A percentile compares a stretch with the other conserved stretches of the same genome.
These are phyloP conservation scores for Ailanthus altissimus DNA, from an alignment of 345 rosid genomes.

Conservation along the genomic window DNA sequence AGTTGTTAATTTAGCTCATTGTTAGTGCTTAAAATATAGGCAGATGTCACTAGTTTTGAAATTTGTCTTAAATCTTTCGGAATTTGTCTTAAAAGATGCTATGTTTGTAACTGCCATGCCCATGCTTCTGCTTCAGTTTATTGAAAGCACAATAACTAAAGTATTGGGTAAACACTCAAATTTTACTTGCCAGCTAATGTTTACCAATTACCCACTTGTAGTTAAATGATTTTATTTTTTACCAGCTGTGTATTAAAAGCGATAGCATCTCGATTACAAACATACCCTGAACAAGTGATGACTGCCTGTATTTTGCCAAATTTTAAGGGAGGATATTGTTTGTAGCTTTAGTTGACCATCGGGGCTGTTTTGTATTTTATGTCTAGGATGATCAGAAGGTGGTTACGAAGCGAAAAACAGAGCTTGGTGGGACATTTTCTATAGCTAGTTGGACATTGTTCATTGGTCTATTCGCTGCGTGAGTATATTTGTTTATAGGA, in stretches of 20 bases:
- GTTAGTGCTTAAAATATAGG: not conserved
- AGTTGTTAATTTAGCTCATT: not conserved
- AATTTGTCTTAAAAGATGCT: too few relatives aligned
- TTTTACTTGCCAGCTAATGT: not conserved
- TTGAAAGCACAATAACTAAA: not conserved
- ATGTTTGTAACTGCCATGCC: not conserved
- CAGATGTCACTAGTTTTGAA: not conserved
- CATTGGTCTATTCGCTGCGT: slow-evolving; percentile 89
- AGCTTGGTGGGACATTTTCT: slow-evolving; percentile 89
- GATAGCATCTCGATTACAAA: not conserved
- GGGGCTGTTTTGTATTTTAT: not conserved
- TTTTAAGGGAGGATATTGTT: not conserved
- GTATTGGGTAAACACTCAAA: not conserved
- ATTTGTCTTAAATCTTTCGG: too few relatives aligned
- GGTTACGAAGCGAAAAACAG: slow-evolving; percentile 86
- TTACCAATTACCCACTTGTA: not conserved
- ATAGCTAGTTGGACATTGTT: slow-evolving; percentile 96
- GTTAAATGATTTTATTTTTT: too few relatives aligned
- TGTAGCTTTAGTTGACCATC: not conserved
- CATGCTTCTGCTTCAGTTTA: not conserved
- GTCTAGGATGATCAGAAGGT: slow-evolving; percentile 78
- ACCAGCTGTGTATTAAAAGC: not conserved
- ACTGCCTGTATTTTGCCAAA: not conserved
- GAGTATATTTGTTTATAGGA: slow-evolving; percentile 40
- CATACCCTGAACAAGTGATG: not conserved